These are phyloP conservation scores for Geotrichum candidum DNA, from an alignment of 1,139 yeast genomes.

Conservation along the genomic window DNA sequence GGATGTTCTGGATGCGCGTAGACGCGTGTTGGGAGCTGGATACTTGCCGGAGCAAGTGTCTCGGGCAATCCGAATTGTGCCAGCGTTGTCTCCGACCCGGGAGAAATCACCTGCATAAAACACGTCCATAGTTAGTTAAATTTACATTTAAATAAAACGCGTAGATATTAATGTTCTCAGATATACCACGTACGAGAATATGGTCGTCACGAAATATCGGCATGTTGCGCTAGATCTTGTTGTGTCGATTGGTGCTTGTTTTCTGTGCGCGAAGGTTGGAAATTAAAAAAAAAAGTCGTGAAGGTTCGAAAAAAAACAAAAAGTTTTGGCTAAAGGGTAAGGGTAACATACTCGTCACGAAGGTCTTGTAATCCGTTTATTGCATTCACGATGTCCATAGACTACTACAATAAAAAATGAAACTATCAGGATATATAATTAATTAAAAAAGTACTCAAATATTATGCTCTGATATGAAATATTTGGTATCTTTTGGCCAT, in stretches of 20 bases:
- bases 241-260: not conserved
- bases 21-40: conserved; percentile 69
- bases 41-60: conserved; percentile 68
- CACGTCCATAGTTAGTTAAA: not conserved
- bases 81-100: conserved; percentile 72
- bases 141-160: not conserved
- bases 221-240: conserved; percentile 34
- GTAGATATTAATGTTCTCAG: not conserved
- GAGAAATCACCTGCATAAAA: conserved; percentile 51
- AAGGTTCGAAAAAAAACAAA: not conserved
- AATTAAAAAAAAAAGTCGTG: not conserved
- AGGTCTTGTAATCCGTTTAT: not conserved
- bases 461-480: too few species aligned
- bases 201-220: conserved; percentile 59
- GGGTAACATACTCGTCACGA: not conserved
- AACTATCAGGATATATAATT: too few species aligned
- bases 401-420: not conserved
- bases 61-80: conserved; percentile 81
- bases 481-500: not conserved
- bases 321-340: not conserved
- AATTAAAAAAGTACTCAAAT: too few species aligned
- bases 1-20: conserved; percentile 44
- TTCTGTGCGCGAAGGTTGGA: not conserved
- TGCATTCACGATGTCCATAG: not conserved
- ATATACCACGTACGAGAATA: conserved; percentile 35